phyloP scores from a whole-genome alignment of 805 yeast genomes.

The Candida ovalis region DNA sequence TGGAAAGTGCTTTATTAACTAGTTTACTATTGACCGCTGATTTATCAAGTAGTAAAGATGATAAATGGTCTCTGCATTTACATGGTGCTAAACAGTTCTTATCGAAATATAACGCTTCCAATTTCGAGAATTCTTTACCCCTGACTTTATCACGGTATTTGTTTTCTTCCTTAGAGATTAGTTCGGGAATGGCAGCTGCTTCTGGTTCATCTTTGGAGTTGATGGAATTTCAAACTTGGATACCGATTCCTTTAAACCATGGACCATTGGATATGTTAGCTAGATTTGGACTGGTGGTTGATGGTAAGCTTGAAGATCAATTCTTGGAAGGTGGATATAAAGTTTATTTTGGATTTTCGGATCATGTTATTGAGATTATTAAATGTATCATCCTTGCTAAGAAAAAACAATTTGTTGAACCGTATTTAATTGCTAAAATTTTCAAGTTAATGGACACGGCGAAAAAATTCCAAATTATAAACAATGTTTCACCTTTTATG shows the following conservation, averaged over 20 bases:
- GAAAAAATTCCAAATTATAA: constrained; percentile 18
- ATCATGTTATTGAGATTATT: constrained; percentile 22
- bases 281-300: constrained; percentile 24
- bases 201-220: constrained; percentile 48
- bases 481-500: constrained; percentile 21
- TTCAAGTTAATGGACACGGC: constrained; percentile 23
- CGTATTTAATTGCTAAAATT: constrained; percentile 16
- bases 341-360: constrained; percentile 26
- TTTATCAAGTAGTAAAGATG: constrained; percentile 49
- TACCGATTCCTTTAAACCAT: constrained; percentile 25
- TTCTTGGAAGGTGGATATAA: constrained; percentile 22
- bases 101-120: constrained; percentile 35
- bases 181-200: constrained; percentile 50
- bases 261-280: constrained; percentile 21
- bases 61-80: constrained; percentile 59
- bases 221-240: constrained; percentile 37
- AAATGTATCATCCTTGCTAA: constrained; percentile 22
- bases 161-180: constrained; percentile 48
- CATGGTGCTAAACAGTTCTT: constrained; percentile 61
- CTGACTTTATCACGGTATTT: constrained; percentile 23
- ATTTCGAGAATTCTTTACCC: constrained; percentile 12
- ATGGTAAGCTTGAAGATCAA: constrained; percentile 15
- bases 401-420: constrained; percentile 7
- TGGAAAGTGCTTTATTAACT: constrained; percentile 63
- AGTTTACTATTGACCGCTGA: constrained; percentile 60